Evolutionary conservation across 2,329 filamentous ascomycete genomes (phyloP), one percentile per base, ranked within the genome.

Genomic region (Xylariaceae sp.): DNA sequence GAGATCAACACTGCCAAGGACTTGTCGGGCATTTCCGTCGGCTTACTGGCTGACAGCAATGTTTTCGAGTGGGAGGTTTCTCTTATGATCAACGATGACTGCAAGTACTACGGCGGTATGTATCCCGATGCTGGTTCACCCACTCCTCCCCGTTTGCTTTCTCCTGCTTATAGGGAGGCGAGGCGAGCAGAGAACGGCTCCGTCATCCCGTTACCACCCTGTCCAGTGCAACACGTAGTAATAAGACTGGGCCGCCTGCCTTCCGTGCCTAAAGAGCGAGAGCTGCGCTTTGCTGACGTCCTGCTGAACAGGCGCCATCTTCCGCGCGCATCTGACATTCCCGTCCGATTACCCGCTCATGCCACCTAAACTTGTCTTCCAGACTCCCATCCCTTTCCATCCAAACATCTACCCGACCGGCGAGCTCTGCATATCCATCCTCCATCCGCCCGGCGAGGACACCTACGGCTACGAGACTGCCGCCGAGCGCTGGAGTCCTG

Each of bases 31-130:
- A 96, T 97, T 67, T 96, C 91, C 58, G 95, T 90, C 65, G 94
- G 94, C 0, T 77, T 99, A 41, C 85, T 92, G 49, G 85, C 86
- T 65, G 88, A 88, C 70, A 87, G 76, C 73, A 95, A 95, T 69
- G 85, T 97, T 9, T 96, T 96, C 62, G 88, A 95, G 76, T 99
- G 94, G 94, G 92, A 97, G 72, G 91, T 97, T 18, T 96, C 96
- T 88, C 83, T 99, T 57, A 97, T 99, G 92, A 92, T 97, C 61
- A 90, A 84, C 58, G 92, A 96, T 65, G 91, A 95, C 68, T 92
- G 88, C 73, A 92, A 92, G 73, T 88, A 89, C 72, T 96, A 96
- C 65, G 92, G 92, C 65, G 92, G 92, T 92, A 74, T 54, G 82
- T 73, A 39, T 47, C 9, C 26, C 6, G 3, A 12, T 34, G 12